Conservation (phyloP, 495 filamentous ascomycete genomes). For the Mycothermus thermophilus region DNA sequence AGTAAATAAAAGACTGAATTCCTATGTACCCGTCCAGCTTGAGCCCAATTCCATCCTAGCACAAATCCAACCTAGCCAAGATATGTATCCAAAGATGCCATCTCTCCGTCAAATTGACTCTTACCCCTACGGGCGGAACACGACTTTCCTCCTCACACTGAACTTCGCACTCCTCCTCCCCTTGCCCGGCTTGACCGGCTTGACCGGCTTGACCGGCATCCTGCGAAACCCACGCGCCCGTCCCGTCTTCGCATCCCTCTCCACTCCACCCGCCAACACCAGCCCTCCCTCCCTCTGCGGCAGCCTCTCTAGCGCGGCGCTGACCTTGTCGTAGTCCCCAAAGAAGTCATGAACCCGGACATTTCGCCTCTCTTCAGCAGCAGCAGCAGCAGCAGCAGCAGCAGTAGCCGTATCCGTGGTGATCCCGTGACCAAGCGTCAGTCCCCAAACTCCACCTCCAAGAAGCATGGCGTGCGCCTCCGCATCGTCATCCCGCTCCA, state of each 20-base stretch:
- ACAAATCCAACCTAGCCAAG: too few relatives aligned
- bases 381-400: too few relatives aligned
- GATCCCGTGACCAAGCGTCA: slow-evolving; percentile 33
- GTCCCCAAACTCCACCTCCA: slow-evolving; percentile 29
- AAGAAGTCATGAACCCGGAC: slow-evolving; percentile 30
- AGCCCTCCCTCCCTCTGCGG: slow-evolving; percentile 18
- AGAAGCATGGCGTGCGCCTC: slow-evolving; percentile 29
- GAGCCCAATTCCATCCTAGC: too few relatives aligned
- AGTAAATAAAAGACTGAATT: too few relatives aligned
- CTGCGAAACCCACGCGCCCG: slow-evolving; percentile 25
- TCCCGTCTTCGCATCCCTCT: slow-evolving; percentile 20
- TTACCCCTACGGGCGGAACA: too few relatives aligned
- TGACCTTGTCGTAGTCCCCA: slow-evolving; percentile 24
- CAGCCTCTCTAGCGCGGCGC: slow-evolving; percentile 13
- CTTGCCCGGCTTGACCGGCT: neutral
- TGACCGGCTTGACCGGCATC: neutral
- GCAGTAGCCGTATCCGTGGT: too few relatives aligned
- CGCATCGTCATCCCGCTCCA: slow-evolving; percentile 21
- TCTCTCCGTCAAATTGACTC: too few relatives aligned
- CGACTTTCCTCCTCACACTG: too few relatives aligned
- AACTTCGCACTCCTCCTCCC: too few relatives aligned
- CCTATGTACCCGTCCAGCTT: too few relatives aligned
- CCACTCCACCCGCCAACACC: slow-evolving; percentile 20
- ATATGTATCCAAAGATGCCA: too few relatives aligned
- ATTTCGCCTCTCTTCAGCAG: slow-evolving; percentile 10